Base-by-base conservation (phyloP, 345 rosid species). In the Fremontodendron californicum region DNA sequence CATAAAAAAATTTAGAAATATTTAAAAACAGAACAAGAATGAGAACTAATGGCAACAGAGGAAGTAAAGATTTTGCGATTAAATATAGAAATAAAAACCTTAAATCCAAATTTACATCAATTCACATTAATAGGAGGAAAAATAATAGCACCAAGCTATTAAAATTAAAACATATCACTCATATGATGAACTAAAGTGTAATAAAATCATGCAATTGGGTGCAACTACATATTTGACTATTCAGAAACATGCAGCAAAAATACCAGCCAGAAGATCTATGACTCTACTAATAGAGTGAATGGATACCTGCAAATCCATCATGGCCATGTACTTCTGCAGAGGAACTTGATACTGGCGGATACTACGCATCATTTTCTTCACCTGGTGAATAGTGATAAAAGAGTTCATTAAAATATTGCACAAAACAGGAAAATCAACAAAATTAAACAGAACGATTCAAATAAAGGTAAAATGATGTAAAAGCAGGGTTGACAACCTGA, bases 271-370 rank as follows among this genome's bases (percentile, higher is more conserved):
- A 64, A 48, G 11, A 5, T 6, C 9, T 45, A 7, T 1, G 9
- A 71, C 45, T 62, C 45, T 21, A 27, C 25, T 25, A 52, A 15
- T 6, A 7, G 67, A 63, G 68, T 2, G 12, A 42, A 79, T 9
- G 0, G 49, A 0, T 82, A 93, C 99, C 94, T 92, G 97, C 84
- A 95, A 93, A 85, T 95, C 99, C 97, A 92, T 93, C 99, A 93
- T 92, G 75, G 91, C 91, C 98, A 93, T 89, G 85, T 92, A 95
- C 86, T 84, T 95, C 86, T 95, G 98, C 71, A 95, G 77, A 11
- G 99, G 98, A 78, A 95, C 87, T 86, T 92, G 92, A 83, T 95
- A 95, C 71, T 92, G 89, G 52, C 97, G 94, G 77, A 95, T 86
- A 65, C 81, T 93, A 63, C 86, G 93, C 94, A 95, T 89, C 87